Percentiles rank a stretch among this genome's conserved stretches.
These are phyloP conservation scores for Drechslerella dactyloides DNA, from an alignment of 2,329 filamentous ascomycete genomes.

Conservation along the genomic window DNA sequence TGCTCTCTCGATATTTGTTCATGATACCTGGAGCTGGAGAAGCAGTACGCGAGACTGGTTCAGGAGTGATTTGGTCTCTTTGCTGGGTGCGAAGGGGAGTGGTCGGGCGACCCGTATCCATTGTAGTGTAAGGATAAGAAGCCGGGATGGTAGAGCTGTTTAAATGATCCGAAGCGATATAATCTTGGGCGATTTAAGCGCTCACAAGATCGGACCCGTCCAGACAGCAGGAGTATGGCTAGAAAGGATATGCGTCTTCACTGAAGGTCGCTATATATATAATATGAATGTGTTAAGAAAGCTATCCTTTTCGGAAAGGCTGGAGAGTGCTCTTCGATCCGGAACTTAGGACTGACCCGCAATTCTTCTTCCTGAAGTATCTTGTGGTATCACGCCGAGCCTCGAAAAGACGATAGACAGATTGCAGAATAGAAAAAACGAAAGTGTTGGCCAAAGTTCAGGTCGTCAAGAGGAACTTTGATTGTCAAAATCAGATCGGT, in stretches of 20 bases:
- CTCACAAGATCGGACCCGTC: conserved; percentile 44
- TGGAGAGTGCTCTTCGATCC: conserved; percentile 40
- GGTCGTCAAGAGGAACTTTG: conserved; percentile 53
- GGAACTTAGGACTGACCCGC: conserved; percentile 41
- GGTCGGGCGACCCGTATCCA: conserved; percentile 39
- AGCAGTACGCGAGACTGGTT: conserved; percentile 22
- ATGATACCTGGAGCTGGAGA: conserved; percentile 26
- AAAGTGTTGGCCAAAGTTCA: conserved; percentile 50
- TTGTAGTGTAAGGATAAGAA: conserved; percentile 11
- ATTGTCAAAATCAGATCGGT: conserved; percentile 39
- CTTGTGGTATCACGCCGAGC: conserved; percentile 33
- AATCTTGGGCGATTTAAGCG: conserved; percentile 39
- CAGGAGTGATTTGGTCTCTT: conserved; percentile 33
- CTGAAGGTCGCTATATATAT: conserved; percentile 59
- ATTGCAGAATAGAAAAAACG: conserved; percentile 32
- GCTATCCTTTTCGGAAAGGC: conserved; percentile 47
- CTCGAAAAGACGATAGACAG: conserved; percentile 50
- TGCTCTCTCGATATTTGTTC: conserved; percentile 45
- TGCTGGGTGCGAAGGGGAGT: conserved; percentile 40
- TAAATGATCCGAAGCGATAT: conserved; percentile 29
- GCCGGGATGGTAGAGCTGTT: conserved; percentile 16
- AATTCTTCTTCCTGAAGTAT: conserved; percentile 51
- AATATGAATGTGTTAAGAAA: conserved; percentile 34
- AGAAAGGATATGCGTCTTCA: conserved; percentile 61
- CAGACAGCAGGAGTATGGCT: conserved; percentile 53